Evolutionary conservation across 2,329 filamentous ascomycete species (phyloP).

Genomic region (Colletotrichum agaves): DNA sequence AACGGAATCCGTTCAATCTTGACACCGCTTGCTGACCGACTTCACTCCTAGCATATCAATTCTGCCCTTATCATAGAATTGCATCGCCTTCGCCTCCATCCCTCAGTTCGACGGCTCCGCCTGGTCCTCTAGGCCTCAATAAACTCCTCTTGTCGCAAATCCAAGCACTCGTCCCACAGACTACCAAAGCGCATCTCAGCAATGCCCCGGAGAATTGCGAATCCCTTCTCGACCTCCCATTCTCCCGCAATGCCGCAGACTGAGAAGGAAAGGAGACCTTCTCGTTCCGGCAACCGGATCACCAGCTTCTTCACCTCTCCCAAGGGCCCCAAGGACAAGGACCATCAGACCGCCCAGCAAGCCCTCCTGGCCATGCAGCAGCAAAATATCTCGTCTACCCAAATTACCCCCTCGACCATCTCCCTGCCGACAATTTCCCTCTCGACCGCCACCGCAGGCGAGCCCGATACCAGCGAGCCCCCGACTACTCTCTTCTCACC

Average conservation of each 20-base stretch:
- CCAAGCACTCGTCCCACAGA: conserved; percentile 22
- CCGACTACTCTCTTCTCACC: conserved; percentile 86
- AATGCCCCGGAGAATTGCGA: conserved; percentile 70
- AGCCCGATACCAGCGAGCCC: conserved; percentile 76
- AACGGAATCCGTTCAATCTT: background rate
- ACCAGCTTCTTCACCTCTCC: conserved; percentile 86
- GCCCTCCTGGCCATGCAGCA: conserved; percentile 76
- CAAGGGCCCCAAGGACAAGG: conserved; percentile 64
- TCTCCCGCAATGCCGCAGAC: conserved; percentile 58
- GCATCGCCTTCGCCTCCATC: conserved; percentile 8
- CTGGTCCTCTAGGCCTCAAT: conserved; percentile 21
- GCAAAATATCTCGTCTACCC: conserved; percentile 65
- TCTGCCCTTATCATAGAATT: conserved; percentile 18
- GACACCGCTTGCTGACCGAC: conserved; percentile 28
- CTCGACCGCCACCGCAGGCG: conserved; percentile 83
- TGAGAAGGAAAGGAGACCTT: conserved; percentile 69
- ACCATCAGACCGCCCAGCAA: conserved; percentile 73
- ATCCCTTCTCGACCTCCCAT: conserved; percentile 63
- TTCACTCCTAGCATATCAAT: conserved; percentile 11
- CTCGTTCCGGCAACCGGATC: conserved; percentile 72
- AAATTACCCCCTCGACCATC: conserved; percentile 77
- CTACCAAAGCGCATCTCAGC: conserved; percentile 44
- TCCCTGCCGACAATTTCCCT: conserved; percentile 92
- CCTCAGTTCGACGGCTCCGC: background rate
- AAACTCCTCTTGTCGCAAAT: conserved; percentile 11